A percentile compares a stretch with the other conserved stretches of the same genome.
phyloP scores from a whole-genome alignment of 225 moss, liverwort and hornwort genomes.

The Pseudoscleropodium purum region DNA sequence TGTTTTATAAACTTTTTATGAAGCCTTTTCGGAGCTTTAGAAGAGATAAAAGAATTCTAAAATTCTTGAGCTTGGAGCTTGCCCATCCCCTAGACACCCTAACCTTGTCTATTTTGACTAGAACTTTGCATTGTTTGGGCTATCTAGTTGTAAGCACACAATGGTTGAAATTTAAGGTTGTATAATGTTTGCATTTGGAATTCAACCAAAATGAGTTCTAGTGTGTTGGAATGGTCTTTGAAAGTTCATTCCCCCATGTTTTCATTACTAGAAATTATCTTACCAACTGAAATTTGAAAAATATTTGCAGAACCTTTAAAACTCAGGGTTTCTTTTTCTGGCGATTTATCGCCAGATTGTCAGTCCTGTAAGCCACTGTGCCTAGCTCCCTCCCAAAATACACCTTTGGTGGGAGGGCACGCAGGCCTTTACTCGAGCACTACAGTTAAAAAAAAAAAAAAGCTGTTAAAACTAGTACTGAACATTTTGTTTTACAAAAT shows the following conservation, averaged over 20 bases:
- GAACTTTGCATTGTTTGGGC: neutral
- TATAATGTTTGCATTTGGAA: neutral
- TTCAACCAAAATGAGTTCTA: neutral
- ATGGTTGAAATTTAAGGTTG: neutral
- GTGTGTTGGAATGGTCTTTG: neutral
- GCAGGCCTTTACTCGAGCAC: too few species aligned
- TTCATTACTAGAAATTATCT: neutral
- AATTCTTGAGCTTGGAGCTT: neutral
- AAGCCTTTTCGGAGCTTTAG: too few species aligned
- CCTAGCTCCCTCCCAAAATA: too few species aligned
- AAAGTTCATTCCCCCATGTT: rapidly evolving
- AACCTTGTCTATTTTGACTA: neutral
- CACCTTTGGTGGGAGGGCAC: too few species aligned
- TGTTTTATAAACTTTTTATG: neutral
- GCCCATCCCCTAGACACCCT: neutral
- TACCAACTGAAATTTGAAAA: neutral
- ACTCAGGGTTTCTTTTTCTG: too few species aligned
- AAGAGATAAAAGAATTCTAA: neutral
- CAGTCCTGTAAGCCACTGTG: too few species aligned
- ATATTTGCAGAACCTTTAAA: neutral
- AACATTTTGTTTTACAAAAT: neutral
- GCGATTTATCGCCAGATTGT: too few species aligned
- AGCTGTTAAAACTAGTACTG: rapidly evolving
- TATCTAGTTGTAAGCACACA: neutral
- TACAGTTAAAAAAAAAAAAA: too few species aligned